A percentile compares a stretch with the other conserved stretches of the same genome.
phyloP scores from a whole-genome alignment of 1,139 yeast species.

The Sugiyamaella xylanicola region DNA sequence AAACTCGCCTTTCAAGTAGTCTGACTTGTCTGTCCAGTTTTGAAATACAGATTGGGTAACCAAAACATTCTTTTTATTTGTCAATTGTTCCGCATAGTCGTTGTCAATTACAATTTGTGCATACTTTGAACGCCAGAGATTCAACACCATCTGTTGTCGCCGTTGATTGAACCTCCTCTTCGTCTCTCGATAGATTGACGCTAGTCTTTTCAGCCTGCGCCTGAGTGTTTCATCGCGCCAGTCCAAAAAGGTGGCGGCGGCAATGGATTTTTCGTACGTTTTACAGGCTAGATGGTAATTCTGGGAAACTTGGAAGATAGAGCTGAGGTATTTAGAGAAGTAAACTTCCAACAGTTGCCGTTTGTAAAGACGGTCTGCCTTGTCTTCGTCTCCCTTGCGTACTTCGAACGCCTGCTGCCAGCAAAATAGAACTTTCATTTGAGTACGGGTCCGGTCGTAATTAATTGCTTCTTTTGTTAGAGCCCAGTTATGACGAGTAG shows the following conservation, averaged over 20 bases:
- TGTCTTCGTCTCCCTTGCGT: neutral
- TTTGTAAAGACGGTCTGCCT: conserved; percentile 18
- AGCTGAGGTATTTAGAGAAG: conserved; percentile 9
- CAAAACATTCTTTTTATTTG: neutral
- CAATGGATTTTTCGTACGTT: conserved; percentile 14
- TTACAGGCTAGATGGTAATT: conserved; percentile 19
- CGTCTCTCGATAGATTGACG: conserved; percentile 1
- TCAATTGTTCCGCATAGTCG: neutral
- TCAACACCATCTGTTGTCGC: neutral
- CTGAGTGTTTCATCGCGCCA: conserved; percentile 5
- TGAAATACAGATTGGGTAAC: neutral
- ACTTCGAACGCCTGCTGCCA: conserved; percentile 18
- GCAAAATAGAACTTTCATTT: conserved; percentile 7
- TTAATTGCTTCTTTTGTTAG: conserved; percentile 11
- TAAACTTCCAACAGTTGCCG: conserved; percentile 5
- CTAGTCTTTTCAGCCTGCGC: conserved; percentile 5
- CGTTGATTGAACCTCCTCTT: conserved; percentile 20
- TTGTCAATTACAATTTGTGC: neutral
- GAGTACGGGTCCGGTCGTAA: conserved; percentile 15
- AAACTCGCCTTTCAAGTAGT: neutral
- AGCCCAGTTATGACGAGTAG: conserved; percentile 15
- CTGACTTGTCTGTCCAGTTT: neutral
- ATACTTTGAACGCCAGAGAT: neutral
- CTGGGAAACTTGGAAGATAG: conserved; percentile 9
- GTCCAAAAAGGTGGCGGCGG: conserved; percentile 5